These are phyloP conservation scores for Tilletia caries DNA, from an alignment of 1,284 basidiomycete species.

Conservation along the genomic window DNA sequence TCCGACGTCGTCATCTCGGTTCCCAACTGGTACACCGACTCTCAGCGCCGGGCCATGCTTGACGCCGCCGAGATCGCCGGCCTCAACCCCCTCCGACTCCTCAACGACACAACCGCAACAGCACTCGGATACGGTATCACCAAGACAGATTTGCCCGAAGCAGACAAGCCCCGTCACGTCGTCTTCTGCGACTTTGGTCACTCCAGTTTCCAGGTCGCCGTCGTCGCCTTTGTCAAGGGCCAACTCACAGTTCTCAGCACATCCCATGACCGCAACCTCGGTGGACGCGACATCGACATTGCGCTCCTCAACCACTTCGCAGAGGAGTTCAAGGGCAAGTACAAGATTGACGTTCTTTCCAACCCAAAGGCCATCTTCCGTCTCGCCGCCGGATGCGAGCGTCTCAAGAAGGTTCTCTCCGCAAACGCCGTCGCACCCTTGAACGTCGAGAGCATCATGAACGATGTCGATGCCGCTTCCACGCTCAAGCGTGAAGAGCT, in stretches of 20 bases:
- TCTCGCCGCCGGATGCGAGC: slow-evolving; percentile 50
- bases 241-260: slow-evolving; percentile 52
- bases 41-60: slow-evolving; percentile 49
- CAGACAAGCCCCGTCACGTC: slow-evolving; percentile 50
- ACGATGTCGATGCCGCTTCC: slow-evolving; percentile 51
- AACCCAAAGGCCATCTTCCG: slow-evolving; percentile 53
- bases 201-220: slow-evolving; percentile 52
- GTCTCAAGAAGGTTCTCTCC: slow-evolving; percentile 53
- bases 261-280: slow-evolving; percentile 51
- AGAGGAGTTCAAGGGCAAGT: slow-evolving; percentile 52
- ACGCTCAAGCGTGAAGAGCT: slow-evolving; percentile 53
- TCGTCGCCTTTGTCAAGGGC: slow-evolving; percentile 52
- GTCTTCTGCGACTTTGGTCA: slow-evolving; percentile 53
- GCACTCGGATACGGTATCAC: slow-evolving; percentile 53
- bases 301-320: slow-evolving; percentile 53
- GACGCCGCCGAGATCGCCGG: slow-evolving; percentile 52
- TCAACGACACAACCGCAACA: slow-evolving; percentile 53
- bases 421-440: slow-evolving; percentile 51
- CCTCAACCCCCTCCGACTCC: slow-evolving; percentile 50
- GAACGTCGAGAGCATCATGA: slow-evolving; percentile 53
- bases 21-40: slow-evolving; percentile 52
- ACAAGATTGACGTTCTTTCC: slow-evolving; percentile 53
- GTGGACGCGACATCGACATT: slow-evolving; percentile 52
- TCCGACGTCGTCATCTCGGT: slow-evolving; percentile 52
- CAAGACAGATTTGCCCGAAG: slow-evolving; percentile 52